Base-by-base conservation (phyloP, 176 grass and related monocot genomes). In the Aechmea fasciata region DNA sequence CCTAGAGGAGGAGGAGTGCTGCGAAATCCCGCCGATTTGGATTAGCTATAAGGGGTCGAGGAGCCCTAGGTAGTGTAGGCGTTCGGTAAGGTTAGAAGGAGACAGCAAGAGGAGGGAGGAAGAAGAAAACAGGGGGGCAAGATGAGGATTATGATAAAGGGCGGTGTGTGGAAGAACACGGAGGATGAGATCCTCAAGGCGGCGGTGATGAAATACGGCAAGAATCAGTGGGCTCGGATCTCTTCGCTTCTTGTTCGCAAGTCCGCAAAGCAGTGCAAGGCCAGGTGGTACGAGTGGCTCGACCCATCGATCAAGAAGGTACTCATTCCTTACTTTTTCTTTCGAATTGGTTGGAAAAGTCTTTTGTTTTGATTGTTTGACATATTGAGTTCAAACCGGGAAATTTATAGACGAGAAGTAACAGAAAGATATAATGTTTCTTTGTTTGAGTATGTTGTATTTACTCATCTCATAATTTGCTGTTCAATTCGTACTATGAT, bases 141-240 rank as follows among this genome's bases (percentile, higher is more conserved):
- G 72, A 91, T 87, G 88, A 91, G 88, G 88, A 91, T 87, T 67
- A 91, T 87, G 88, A 91, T 91, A 13, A 91, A 91, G 81, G 88
- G 88, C 18, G 88, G 84, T 24, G 88, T 91, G 71, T 91, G 88
- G 88, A 91, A 91, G 84, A 91, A 91, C 84, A 87, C 84, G 65
- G 84, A 91, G 79, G 88, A 91, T 3, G 84, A 91, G 88, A 87
- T 91, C 79, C 88, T 91, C 75, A 87, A 91, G 79, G 88, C 79
- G 0, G 84, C 84, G 57, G 88, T 91, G 11, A 91, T 91, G 88
- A 91, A 91, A 75, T 91, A 91, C 74, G 88, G 88, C 47, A 91
- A 91, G 78, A 91, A 91, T 75, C 88, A 91, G 81, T 91, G 81
- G 88, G 84, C 88, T 70, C 84, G 88, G 57, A 91, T 91, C 64